Conservation (phyloP, 148 eudicot genomes). For the Talinum fruticosum region DNA sequence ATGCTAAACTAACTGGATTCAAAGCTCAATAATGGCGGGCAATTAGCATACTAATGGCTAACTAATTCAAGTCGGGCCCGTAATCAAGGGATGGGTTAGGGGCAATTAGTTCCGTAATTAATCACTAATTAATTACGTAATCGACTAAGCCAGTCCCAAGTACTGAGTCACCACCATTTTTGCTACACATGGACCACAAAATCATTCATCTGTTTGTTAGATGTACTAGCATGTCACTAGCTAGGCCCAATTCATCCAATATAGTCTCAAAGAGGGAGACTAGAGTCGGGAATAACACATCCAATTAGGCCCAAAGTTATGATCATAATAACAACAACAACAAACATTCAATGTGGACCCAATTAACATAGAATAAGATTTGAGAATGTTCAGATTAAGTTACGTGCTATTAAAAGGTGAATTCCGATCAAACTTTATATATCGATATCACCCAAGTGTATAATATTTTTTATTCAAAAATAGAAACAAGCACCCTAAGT, state of each 20-base stretch:
- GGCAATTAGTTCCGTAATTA: conserved; percentile 1
- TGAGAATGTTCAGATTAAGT: no score
- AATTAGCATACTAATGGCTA: conserved; percentile 15
- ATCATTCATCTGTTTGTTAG: neutral
- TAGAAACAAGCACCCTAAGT: no score
- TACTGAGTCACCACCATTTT: neutral
- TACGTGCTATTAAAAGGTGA: no score
- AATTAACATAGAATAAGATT: no score
- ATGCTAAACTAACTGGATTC: conserved; percentile 31
- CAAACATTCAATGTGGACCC: no score
- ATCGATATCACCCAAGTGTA: no score
- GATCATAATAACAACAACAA: no score
- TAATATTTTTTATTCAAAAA: neutral
- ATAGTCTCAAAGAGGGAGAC: neutral
- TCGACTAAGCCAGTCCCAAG: neutral
- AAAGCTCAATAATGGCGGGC: conserved; percentile 26
- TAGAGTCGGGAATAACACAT: no score
- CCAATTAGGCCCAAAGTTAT: neutral
- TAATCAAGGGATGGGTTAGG: conserved; percentile 9
- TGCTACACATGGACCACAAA: conserved; percentile 7
- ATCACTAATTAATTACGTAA: neutral
- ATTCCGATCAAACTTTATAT: no score
- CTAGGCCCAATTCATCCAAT: neutral
- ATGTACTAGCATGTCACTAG: neutral
- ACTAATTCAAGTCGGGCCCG: conserved; percentile 10